Base-by-base conservation (phyloP, 208 protist genomes). In the Crithidia acanthocephali region DNA sequence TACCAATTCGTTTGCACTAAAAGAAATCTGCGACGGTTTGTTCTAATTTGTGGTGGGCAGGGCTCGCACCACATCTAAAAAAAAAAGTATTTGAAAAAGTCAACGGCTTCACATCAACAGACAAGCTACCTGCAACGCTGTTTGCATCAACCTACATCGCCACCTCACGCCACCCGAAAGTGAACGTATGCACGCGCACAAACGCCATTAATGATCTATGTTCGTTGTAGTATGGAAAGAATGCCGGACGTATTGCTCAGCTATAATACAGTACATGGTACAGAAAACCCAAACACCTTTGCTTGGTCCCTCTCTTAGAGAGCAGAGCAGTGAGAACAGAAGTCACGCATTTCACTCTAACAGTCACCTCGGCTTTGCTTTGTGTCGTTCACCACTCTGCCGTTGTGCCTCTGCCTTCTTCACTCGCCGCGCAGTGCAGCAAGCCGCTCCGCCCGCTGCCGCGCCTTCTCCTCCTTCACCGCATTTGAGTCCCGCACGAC, bases 401-500 rank as follows among this genome's bases (percentile, higher is more conserved):
- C 25, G 6, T 30, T 30, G n/a, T n/a, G n/a, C n/a, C n/a, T n/a
- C n/a, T n/a, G n/a, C 25, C 25, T 30, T 30, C 35, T n/a, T 48
- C 52, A 44, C 48, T 82, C 82, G 7, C 69, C 70, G 13, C 76
- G 79, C 8, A 91, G 35, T 11, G 76, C 84, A 20, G 86, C 84
- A 28, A 97, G 74, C 1, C 83, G 77, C 76, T 90, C 87, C 37
- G 76, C 83, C 18, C 78, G 79, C 58, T 94, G 81, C 16, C 82
- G 81, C 33, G 91, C 84, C 64, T 87, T 86, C 67, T 94, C 87
- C 61, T 74, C 83, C 73, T 92, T 91, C 23, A 93, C 90, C 22
- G 62, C 28, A 25, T 60, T 70, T n/a, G 74, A 87, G 60, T 98
- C 90, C 10, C 53, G 23, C 72, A 79, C 56, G 10, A 98, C 90